Evolutionary conservation across 352 stramenopile species (phyloP), one percentile per base, ranked within the genome.

Genomic region (Phytophthora cactorum): DNA sequence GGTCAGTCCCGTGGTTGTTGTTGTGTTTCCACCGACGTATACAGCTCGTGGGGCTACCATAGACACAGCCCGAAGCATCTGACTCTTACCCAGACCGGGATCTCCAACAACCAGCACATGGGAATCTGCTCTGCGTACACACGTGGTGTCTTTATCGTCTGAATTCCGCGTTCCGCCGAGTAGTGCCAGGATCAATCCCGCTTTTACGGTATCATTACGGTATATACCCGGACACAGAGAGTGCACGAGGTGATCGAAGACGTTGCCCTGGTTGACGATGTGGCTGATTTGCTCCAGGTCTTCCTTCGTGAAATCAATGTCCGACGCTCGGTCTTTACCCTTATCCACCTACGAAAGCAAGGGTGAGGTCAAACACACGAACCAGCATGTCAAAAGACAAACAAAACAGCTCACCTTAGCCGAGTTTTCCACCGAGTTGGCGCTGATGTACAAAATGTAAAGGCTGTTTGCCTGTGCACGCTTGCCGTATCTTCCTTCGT

Each of bases 151-250:
- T 52, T 89, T 86, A 44, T 87, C 81, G 46, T 90, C 79, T 4
- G 79, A 75, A 29, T 83, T 82, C 2, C 76, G 67, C n/a, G 97
- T 98, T 5, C 97, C 97, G 17, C 97, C 97, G 28, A 99, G 88
- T 5, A 99, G 79, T 44, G 88, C 93, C 4, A 99, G 79, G n/a
- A 99, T 72, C 10, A 99, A 84, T 0, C 97, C 97, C 8, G 88
- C 88, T 79, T 99, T 99, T n/a, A 99, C 96, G 47, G 98, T 72
- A 66, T 99, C 96, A 70, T 99, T 98, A 43, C 97, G 96, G 77
- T 98, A 98, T 60, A 99, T 99, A 11, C 82, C 82, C 12, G 97
- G 97, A 70, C 96, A 99, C 5, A 99, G 68, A 10, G 94, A 98
- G 57, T 94, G 82, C 9, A 99, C 93, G 5, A 99, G 77, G 2